phyloP scores from a whole-genome alignment of 2,329 filamentous ascomycete species.

The Fusarium hostae region DNA sequence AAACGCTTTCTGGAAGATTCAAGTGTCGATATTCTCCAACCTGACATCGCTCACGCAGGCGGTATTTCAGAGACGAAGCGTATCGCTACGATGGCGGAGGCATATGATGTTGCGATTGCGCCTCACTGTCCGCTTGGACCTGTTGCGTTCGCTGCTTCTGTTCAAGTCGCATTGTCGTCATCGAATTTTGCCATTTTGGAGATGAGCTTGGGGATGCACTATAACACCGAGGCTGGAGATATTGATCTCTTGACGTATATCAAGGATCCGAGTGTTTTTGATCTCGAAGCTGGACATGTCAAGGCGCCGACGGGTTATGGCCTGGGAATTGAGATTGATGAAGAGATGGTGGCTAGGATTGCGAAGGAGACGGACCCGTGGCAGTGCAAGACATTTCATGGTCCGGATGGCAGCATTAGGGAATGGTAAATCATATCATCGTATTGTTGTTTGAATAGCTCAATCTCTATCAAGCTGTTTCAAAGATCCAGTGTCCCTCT shows the following conservation, averaged over 20 bases:
- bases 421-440: slow-evolving; percentile 6
- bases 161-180: slow-evolving; percentile 71
- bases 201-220: slow-evolving; percentile 84
- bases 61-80: slow-evolving; percentile 77
- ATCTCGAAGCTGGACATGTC: slow-evolving; percentile 74
- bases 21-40: slow-evolving; percentile 77
- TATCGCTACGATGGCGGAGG: slow-evolving; percentile 77
- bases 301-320: slow-evolving; percentile 68
- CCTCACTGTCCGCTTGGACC: slow-evolving; percentile 80
- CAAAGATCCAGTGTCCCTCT: too few relatives aligned
- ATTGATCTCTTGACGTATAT: slow-evolving; percentile 75
- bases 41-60: slow-evolving; percentile 77
- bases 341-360: slow-evolving; percentile 71
- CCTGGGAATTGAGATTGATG: slow-evolving; percentile 77
- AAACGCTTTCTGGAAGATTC: slow-evolving; percentile 76
- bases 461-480: too few relatives aligned
- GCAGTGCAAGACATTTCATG: slow-evolving; percentile 47
- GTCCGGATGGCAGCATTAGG: slow-evolving; percentile 16
- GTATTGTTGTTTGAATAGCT: too few relatives aligned
- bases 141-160: slow-evolving; percentile 75
- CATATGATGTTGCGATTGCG: slow-evolving; percentile 78
- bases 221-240: slow-evolving; percentile 73
- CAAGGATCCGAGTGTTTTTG: slow-evolving; percentile 72
- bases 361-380: slow-evolving; percentile 70
- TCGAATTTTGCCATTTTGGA: slow-evolving; percentile 80